These are phyloP conservation scores for Geotrichum phurueaensis DNA, from an alignment of 1,139 yeast species.

Conservation along the genomic window DNA sequence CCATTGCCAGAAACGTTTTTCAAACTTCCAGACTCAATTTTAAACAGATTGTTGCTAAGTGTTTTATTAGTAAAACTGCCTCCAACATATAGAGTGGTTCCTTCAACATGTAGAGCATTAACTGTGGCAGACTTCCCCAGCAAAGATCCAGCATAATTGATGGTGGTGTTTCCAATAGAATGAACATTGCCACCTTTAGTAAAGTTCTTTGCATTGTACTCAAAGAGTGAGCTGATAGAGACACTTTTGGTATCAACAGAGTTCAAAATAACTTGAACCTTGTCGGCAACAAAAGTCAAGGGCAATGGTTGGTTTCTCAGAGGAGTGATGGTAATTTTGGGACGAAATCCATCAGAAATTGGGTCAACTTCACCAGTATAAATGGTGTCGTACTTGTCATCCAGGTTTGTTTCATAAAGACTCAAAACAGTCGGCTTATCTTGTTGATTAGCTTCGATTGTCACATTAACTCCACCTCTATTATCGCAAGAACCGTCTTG, in stretches of 20 bases:
- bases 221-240: slow-evolving; percentile 68
- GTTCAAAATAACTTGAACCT: slow-evolving; percentile 50
- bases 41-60: slow-evolving; percentile 26
- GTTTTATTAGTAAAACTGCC: slow-evolving; percentile 47
- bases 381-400: slow-evolving; percentile 73
- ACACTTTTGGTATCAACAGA: slow-evolving; percentile 38
- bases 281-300: slow-evolving; percentile 63
- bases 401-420: slow-evolving; percentile 73
- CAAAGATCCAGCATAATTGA: slow-evolving; percentile 55
- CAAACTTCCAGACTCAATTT: slow-evolving; percentile 34
- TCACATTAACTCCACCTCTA: slow-evolving; percentile 75
- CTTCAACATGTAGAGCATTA: slow-evolving; percentile 7
- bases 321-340: slow-evolving; percentile 43
- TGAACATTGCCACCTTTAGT: slow-evolving; percentile 39
- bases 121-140: slow-evolving; percentile 20
- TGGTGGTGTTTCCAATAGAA: slow-evolving; percentile 58
- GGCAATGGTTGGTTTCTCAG: slow-evolving; percentile 38
- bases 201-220: slow-evolving; percentile 69
- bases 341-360: slow-evolving; percentile 39
- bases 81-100: slow-evolving; percentile 38
- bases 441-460: slow-evolving; percentile 45
- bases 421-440: slow-evolving; percentile 39
- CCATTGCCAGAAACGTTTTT: slow-evolving; percentile 35
- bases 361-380: slow-evolving; percentile 65
- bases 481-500: slow-evolving; percentile 59